Conservation (phyloP, 140 eudicot species). For the Stevia rebaudiana region DNA sequence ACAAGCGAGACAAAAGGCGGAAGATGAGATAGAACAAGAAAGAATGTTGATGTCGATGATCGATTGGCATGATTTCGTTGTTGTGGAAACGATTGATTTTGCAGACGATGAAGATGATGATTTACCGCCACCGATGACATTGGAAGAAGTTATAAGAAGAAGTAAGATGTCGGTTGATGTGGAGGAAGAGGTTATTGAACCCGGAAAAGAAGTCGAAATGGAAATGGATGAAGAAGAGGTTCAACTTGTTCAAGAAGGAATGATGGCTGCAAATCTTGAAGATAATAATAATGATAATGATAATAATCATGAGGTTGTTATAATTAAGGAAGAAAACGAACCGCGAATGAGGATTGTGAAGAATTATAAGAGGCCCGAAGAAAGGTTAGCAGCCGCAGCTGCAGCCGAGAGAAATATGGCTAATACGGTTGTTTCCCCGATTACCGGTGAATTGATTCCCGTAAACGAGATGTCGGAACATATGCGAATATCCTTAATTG, state of each 20-base stretch:
- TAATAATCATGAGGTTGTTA: slow-evolving; percentile 50
- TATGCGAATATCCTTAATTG: slow-evolving; percentile 88
- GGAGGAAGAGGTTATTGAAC: slow-evolving; percentile 66
- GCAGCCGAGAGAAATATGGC: slow-evolving; percentile 68
- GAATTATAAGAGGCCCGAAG: slow-evolving; percentile 94
- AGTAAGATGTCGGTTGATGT: slow-evolving; percentile 63
- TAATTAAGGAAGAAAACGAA: slow-evolving; percentile 58
- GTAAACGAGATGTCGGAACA: slow-evolving; percentile 97
- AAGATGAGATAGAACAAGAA: slow-evolving; percentile 92
- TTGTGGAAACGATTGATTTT: slow-evolving; percentile 81
- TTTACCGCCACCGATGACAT: slow-evolving; percentile 89
- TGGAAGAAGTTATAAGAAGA: slow-evolving; percentile 89
- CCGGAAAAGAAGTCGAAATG: slow-evolving; percentile 88
- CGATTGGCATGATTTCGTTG: slow-evolving; percentile 99
- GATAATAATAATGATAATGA: slow-evolving; percentile 63
- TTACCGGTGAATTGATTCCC: slow-evolving; percentile 81
- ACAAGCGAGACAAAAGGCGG: slow-evolving; percentile 93
- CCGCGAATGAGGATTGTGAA: slow-evolving; percentile 92
- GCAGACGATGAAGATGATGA: slow-evolving; percentile 95
- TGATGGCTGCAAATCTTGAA: slow-evolving; percentile 77
- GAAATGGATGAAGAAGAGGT: slow-evolving; percentile 99
- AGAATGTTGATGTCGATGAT: slow-evolving; percentile 85
- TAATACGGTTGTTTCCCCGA: slow-evolving; percentile 77
- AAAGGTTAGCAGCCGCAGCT: slow-evolving; percentile 53
- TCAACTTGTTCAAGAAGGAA: slow-evolving; percentile 85